These are phyloP conservation scores for Pseudogymnoascus sp. DNA, from an alignment of 2,329 filamentous ascomycete genomes.

Conservation along the genomic window DNA sequence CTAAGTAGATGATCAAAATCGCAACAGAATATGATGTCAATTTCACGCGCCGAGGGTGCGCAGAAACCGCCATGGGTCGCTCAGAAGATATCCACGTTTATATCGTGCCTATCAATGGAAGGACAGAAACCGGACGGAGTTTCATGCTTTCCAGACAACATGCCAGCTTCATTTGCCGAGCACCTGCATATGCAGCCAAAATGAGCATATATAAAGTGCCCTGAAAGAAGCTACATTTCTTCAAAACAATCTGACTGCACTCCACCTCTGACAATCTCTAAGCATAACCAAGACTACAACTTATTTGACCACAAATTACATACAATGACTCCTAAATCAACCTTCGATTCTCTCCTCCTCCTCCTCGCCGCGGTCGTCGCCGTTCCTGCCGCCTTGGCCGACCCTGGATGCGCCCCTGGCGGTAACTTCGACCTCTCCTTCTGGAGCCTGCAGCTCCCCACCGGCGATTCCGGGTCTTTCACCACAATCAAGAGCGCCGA, in stretches of 20 bases:
- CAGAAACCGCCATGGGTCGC: not conserved
- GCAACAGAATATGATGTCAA: not conserved
- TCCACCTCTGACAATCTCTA: not conserved
- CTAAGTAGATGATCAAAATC: not conserved
- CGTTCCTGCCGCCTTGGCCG: not conserved
- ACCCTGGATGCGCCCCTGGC: constrained; percentile 31
- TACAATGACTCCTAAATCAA: not conserved
- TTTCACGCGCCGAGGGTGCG: not conserved
- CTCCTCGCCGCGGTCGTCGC: not conserved
- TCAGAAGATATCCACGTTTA: not conserved
- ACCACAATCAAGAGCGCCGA: not conserved
- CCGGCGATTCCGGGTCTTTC: not conserved
- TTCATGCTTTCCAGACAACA: not conserved
- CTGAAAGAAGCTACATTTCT: not conserved
- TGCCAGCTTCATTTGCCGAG: not conserved
- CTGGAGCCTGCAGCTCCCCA: constrained; percentile 6
- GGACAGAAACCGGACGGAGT: not conserved
- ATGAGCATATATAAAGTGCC: constrained; percentile 4
- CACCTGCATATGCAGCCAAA: not conserved
- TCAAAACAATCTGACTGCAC: not conserved
- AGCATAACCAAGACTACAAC: not conserved
- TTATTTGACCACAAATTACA: not conserved
- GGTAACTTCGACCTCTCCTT: constrained; percentile 9
- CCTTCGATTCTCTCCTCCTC: not conserved
- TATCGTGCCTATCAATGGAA: not conserved